Conservation (phyloP, 2,329 filamentous ascomycete species). For the Fusarium clavum region DNA sequence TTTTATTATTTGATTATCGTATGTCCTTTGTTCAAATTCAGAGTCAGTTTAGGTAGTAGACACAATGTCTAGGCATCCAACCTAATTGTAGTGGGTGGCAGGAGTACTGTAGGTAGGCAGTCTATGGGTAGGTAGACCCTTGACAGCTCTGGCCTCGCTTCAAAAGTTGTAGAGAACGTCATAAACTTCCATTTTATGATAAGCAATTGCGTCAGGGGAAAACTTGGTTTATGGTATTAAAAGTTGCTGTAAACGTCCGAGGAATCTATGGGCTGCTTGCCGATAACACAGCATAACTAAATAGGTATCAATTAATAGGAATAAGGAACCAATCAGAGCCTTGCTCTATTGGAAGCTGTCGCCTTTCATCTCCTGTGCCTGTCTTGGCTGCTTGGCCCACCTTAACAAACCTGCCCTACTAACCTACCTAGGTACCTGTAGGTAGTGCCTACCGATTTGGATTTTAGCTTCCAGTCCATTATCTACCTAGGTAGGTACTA, state of each 20-base stretch:
- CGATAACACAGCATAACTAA: not conserved
- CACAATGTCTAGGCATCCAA: not conserved
- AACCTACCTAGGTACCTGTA: not conserved
- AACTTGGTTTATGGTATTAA: not conserved
- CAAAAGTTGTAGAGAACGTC: not conserved
- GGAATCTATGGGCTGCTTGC: not conserved
- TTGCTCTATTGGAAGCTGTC: conserved; percentile 38
- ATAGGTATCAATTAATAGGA: not conserved
- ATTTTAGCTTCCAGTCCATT: conserved; percentile 11
- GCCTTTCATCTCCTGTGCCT: conserved; percentile 27
- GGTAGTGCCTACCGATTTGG: not conserved
- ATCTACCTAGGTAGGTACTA: not conserved
- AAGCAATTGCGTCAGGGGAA: not conserved
- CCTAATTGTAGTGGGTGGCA: too few relatives aligned
- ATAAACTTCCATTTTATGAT: not conserved
- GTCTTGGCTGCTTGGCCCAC: conserved; percentile 3
- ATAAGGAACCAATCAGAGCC: conserved; percentile 37
- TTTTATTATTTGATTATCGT: not conserved
- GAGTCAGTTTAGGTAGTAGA: not conserved
- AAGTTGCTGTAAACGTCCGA: not conserved
- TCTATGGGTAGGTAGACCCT: not conserved
- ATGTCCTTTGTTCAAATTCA: not conserved
- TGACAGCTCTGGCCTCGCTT: not conserved
- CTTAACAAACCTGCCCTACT: not conserved
- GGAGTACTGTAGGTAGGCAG: too few relatives aligned